Evolutionary conservation across 352 stramenopile genomes (phyloP).

Genomic region (Globisporangium sylvaticum): DNA sequence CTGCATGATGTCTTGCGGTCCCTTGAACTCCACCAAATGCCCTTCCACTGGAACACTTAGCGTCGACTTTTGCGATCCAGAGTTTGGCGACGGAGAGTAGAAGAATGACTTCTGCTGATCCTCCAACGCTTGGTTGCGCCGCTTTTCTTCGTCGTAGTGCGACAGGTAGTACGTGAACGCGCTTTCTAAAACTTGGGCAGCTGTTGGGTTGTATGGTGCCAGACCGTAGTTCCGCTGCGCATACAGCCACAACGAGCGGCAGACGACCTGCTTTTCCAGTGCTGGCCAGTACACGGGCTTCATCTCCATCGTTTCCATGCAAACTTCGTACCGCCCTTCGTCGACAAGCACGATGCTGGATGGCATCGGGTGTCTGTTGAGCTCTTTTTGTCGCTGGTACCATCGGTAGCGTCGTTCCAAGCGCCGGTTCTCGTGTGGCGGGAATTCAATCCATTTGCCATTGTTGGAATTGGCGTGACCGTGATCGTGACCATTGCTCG

Average conservation of each 20-base stretch:
- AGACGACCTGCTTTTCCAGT: constrained; percentile 63
- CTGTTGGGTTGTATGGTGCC: constrained; percentile 63
- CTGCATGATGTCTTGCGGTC: constrained; percentile 72
- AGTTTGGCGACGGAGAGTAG: constrained; percentile 24
- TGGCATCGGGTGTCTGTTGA: constrained; percentile 32
- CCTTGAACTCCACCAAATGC: constrained; percentile 82
- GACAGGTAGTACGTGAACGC: constrained; percentile 77
- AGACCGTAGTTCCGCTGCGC: constrained; percentile 79
- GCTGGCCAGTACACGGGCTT: constrained; percentile 76
- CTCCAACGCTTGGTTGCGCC: constrained; percentile 46
- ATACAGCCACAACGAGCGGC: constrained; percentile 76
- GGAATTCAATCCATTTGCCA: constrained; percentile 76
- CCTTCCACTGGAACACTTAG: constrained; percentile 73
- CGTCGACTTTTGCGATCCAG: constrained; percentile 36
- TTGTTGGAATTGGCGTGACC: constrained; percentile 8
- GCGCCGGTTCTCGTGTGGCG: constrained; percentile 61
- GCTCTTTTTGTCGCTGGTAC: constrained; percentile 53
- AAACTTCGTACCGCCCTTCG: constrained; percentile 78
- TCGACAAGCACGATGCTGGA: constrained; percentile 71
- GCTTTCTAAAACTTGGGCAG: constrained; percentile 44
- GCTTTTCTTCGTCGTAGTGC: constrained; percentile 59
- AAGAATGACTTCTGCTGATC: constrained; percentile 46
- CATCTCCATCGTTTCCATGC: constrained; percentile 75
- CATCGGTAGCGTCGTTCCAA: constrained; percentile 65
- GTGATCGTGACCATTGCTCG: background rate